Conservation (phyloP, 225 moss, liverwort and hornwort genomes). For the Antitrichia curtipendula region DNA sequence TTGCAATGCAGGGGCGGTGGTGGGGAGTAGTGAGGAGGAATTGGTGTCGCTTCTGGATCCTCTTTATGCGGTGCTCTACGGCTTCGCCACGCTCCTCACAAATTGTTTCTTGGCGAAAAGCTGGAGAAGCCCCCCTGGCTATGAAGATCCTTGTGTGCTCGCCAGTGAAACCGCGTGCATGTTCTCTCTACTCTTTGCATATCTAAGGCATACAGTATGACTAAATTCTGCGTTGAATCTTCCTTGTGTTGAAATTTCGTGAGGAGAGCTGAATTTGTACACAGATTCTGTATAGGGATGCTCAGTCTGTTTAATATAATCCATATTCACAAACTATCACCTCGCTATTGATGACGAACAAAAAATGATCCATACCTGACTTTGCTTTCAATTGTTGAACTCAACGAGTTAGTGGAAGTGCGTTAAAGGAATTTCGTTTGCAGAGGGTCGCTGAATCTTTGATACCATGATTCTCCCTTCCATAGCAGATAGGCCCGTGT, state of each 20-base stretch:
- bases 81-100: not conserved
- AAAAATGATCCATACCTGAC: not conserved
- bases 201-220: not conserved
- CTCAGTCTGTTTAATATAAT: not conserved
- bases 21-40: slow-evolving; percentile 1
- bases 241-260: not conserved
- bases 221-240: not conserved
- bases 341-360: not conserved
- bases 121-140: slow-evolving; percentile 11
- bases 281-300: not conserved
- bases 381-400: not conserved
- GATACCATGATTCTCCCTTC: not conserved
- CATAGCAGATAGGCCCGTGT: not conserved
- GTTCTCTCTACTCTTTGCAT: not conserved
- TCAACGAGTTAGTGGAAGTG: not conserved
- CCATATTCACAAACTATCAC: not conserved
- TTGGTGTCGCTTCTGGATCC: not conserved
- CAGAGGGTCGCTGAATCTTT: not conserved
- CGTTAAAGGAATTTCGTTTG: not conserved
- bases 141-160: slow-evolving; percentile 26
- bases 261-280: not conserved
- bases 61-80: not conserved
- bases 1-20: not conserved
- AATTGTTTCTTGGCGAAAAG: slow-evolving; percentile 5
- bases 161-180: slow-evolving; percentile 27